Conservation (phyloP, 352 stramenopile species). For the Globisporangium cylindrosporum region DNA sequence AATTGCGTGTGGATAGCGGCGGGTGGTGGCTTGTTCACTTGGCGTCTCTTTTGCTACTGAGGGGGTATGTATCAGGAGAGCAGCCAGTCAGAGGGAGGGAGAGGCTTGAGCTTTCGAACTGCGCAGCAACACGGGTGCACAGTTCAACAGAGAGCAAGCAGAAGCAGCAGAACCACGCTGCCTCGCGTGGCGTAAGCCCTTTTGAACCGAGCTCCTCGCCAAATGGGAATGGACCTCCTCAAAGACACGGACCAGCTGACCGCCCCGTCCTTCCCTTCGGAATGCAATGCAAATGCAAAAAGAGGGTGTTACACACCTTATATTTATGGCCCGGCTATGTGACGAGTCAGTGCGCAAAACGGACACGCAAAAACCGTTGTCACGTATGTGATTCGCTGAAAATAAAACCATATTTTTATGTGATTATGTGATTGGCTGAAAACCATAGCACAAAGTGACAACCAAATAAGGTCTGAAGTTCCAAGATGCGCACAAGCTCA, state of each 20-base stretch:
- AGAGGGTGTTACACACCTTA: background rate
- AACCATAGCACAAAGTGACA: background rate
- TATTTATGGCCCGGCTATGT: background rate
- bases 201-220: background rate
- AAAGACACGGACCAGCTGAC: conserved; percentile 4
- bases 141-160: background rate
- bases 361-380: background rate
- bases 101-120: background rate
- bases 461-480: background rate
- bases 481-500: background rate
- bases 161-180: background rate
- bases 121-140: background rate
- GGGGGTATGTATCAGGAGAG: background rate
- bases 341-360: conserved; percentile 6
- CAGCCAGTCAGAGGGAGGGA: background rate
- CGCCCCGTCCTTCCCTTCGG: background rate
- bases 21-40: background rate
- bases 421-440: background rate
- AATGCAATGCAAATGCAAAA: background rate
- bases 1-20: background rate
- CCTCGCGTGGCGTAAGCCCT: background rate
- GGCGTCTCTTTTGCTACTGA: conserved; percentile 18
- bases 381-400: background rate
- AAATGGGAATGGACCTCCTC: background rate
- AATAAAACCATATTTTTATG: background rate